Base-by-base conservation (phyloP, 2,329 filamentous ascomycete genomes). In the Teratosphaeria epicoccoides region DNA sequence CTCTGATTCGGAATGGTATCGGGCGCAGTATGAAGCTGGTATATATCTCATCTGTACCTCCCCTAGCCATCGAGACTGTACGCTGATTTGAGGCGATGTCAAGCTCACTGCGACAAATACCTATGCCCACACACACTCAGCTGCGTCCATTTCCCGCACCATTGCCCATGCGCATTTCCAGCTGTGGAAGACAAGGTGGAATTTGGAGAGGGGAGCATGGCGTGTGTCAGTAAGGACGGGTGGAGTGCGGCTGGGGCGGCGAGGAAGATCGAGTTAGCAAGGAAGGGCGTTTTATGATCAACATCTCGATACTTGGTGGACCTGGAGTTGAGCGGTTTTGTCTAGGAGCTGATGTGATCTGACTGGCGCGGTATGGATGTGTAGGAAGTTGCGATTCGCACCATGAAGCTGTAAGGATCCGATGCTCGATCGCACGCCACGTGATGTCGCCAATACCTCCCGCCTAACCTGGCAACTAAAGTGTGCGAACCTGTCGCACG, bases 51-150 rank as follows among this genome's bases (percentile, higher is more conserved):
- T 44, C 23, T 23, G 23, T 14, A 26, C 48, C n/a, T 22, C 24
- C 17, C 23, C 7, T 6, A 20, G 14, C 22, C 14, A 14, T 12
- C 12, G 5, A 6, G 25, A 26, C 24, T 9, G 26, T 47, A 25
- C 43, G 43, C 43, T 45, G 22, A 45, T 22, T 47, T 10, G 9
- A 20, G 22, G 20, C 25, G 5, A 3, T 26, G 12, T 10, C 4
- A 22, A 87, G 87, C 89, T n/a, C 78, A 82, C 62, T 98, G 93
- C 76, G 82, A 87, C 63, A 90, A 91, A 61, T 98, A 96, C 68
- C 83, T 98, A 51, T 98, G 93, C 67, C 90, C 93, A 2, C 88
- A 88, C 58, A 97, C 93, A 0, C 80, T 98, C 54, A 87, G 90
- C 29, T 98, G 93, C 73, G 93, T 98, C 6, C 85, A 94, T 68